Evolutionary conservation across 768 basidiomycete genomes (phyloP).

Genomic region (Clathrus columnatus): DNA sequence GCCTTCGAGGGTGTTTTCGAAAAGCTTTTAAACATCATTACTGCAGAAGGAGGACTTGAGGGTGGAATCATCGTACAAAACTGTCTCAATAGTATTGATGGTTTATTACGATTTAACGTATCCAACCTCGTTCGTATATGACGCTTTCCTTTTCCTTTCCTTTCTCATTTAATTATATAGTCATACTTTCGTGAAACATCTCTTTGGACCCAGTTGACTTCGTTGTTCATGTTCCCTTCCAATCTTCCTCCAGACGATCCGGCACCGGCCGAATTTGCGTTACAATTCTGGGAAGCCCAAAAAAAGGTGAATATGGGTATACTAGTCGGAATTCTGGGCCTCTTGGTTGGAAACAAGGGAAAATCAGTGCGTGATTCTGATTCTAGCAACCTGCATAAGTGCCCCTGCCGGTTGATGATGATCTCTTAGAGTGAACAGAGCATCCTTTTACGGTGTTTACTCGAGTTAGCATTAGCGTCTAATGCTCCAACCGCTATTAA

Average conservation of each 20-base stretch:
- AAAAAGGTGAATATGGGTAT: conserved; percentile 74
- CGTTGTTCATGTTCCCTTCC: conserved; percentile 62
- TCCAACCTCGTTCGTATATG: conserved; percentile 62
- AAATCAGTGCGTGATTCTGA: conserved; percentile 38
- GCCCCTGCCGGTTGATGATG: no score
- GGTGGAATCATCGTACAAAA: conserved; percentile 82
- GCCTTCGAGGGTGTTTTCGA: conserved; percentile 97
- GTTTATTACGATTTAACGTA: conserved; percentile 83
- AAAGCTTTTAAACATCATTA: conserved; percentile 82
- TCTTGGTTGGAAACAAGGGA: conserved; percentile 72
- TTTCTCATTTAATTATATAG: no score
- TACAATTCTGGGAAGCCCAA: conserved; percentile 95
- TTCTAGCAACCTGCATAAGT: not conserved
- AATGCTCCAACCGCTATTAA: conserved; percentile 87
- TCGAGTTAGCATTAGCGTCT: conserved; percentile 87
- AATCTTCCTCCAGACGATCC: conserved; percentile 39
- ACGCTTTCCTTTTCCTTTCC: conserved; percentile 17
- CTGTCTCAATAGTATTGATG: conserved; percentile 78
- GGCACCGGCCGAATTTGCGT: conserved; percentile 81
- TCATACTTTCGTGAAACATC: conserved; percentile 93
- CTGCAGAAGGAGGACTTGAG: conserved; percentile 84
- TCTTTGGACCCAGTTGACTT: conserved; percentile 57
- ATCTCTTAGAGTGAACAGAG: conserved; percentile 41
- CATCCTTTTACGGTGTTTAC: conserved; percentile 63
- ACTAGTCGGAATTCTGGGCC: conserved; percentile 77